Conservation (phyloP, 306 rosid genomes). For the Acacia confusa region DNA sequence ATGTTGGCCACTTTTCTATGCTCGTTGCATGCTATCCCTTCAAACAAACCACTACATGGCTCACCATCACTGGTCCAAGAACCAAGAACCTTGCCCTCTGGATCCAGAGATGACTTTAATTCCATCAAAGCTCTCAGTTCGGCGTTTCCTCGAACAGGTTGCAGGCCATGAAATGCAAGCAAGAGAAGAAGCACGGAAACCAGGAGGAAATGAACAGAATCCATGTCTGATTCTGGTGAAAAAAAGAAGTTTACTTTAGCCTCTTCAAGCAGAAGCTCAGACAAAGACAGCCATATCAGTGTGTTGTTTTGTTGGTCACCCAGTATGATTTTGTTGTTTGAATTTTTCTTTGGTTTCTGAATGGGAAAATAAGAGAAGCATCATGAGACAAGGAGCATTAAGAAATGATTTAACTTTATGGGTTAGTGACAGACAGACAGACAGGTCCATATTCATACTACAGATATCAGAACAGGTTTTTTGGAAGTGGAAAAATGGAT, state of each 20-base stretch:
- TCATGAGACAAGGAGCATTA: slow-evolving; percentile 26
- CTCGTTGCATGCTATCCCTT: slow-evolving; percentile 81
- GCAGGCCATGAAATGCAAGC: slow-evolving; percentile 18
- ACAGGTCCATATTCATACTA: slow-evolving; percentile 34
- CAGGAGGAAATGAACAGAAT: slow-evolving; percentile 24
- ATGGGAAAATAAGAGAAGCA: slow-evolving; percentile 11
- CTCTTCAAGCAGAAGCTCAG: slow-evolving; percentile 19
- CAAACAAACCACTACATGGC: slow-evolving; percentile 74
- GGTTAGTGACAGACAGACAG: slow-evolving; percentile 55
- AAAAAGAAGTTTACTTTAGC: not conserved
- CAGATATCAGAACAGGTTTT: slow-evolving; percentile 20
- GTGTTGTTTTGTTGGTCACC: not conserved
- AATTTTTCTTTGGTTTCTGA: slow-evolving; percentile 30
- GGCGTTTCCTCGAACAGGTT: slow-evolving; percentile 54
- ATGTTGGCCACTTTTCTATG: slow-evolving; percentile 73
- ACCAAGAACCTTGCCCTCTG: slow-evolving; percentile 58
- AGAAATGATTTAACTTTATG: slow-evolving; percentile 32
- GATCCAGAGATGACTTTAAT: slow-evolving; percentile 80
- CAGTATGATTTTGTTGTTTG: slow-evolving; percentile 21
- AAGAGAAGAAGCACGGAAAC: slow-evolving; percentile 31
- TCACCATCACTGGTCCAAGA: slow-evolving; percentile 79
- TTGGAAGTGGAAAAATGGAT: slow-evolving; percentile 29
- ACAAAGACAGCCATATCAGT: slow-evolving; percentile 38
- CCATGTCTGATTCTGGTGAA: slow-evolving; percentile 44
- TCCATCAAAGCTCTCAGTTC: slow-evolving; percentile 78